Conservation (phyloP, 31 red algal species). For the Asparagopsis taxiformis region DNA sequence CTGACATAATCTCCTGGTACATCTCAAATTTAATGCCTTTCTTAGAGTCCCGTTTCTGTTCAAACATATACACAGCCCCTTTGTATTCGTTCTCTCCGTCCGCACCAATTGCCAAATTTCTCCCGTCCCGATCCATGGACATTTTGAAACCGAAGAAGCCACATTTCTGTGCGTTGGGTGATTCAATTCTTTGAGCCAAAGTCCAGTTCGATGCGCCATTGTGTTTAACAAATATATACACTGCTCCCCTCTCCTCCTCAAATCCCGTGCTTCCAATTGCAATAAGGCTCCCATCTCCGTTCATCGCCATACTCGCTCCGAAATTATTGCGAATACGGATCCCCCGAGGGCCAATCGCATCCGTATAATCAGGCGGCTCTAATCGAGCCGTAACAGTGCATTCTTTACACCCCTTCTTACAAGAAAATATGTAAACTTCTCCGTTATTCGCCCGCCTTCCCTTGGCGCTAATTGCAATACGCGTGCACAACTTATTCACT, state of each 20-base stretch:
- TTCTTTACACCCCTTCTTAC: slow-evolving; percentile 18
- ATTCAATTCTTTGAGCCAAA: slow-evolving; percentile 46
- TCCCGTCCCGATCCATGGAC: slow-evolving; percentile 35
- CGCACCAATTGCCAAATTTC: slow-evolving; percentile 58
- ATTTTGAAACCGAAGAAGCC: slow-evolving; percentile 82
- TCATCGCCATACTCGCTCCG: slow-evolving; percentile 56
- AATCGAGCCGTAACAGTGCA: slow-evolving; percentile 20
- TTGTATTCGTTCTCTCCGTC: slow-evolving; percentile 79
- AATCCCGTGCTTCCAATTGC: slow-evolving; percentile 76
- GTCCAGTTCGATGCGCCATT: slow-evolving; percentile 9
- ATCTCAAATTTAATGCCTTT: background rate
- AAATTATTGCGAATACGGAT: slow-evolving; percentile 90
- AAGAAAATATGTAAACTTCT: slow-evolving; percentile 45
- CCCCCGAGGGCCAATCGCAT: slow-evolving; percentile 50
- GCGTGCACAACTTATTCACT: slow-evolving; percentile 22
- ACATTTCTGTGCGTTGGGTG: slow-evolving; percentile 51
- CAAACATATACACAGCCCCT: slow-evolving; percentile 72
- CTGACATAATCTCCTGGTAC: slow-evolving; percentile 20
- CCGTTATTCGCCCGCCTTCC: slow-evolving; percentile 69
- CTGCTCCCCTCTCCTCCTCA: slow-evolving; percentile 58
- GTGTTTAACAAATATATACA: slow-evolving; percentile 47
- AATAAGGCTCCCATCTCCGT: slow-evolving; percentile 31
- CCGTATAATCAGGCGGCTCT: slow-evolving; percentile 60
- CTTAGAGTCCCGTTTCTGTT: background rate
- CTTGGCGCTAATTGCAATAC: slow-evolving; percentile 41